Conservation (phyloP, 164 flowering plant genomes). For the Macadamia integrifolia region DNA sequence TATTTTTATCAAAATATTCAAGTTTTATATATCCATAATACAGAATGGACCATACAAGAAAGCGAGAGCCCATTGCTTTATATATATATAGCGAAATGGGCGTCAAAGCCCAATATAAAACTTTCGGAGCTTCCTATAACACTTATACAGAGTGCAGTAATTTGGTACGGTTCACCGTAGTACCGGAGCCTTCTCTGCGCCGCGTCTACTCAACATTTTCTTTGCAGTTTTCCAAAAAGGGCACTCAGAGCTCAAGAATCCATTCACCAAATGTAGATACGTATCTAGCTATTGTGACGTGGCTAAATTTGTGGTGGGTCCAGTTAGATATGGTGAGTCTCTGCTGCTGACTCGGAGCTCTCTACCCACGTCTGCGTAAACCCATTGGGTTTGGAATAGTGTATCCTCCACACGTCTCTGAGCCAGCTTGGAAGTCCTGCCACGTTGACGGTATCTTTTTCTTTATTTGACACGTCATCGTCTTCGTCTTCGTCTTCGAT, state of each 20-base stretch:
- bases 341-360: slow-evolving; percentile 39
- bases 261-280: slow-evolving; percentile 47
- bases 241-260: slow-evolving; percentile 39
- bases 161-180: no score
- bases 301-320: slow-evolving; percentile 24
- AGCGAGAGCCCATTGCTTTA: no score
- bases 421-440: slow-evolving; percentile 14
- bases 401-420: no score
- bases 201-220: no score
- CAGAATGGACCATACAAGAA: no score
- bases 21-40: no score
- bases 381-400: slow-evolving; percentile 36
- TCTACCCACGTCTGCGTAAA: slow-evolving; percentile 42
- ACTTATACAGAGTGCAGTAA: no score
- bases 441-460: background rate
- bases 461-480: background rate
- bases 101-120: no score
- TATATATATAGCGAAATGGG: no score
- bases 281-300: slow-evolving; percentile 58
- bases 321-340: slow-evolving; percentile 27
- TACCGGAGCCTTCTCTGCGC: no score
- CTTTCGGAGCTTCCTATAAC: no score
- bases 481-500: slow-evolving; percentile 26
- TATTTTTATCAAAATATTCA: no score
- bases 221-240: slow-evolving; percentile 20